Evolutionary conservation across 2,329 filamentous ascomycete species (phyloP).

Genomic region (Xylariaceae sp.): DNA sequence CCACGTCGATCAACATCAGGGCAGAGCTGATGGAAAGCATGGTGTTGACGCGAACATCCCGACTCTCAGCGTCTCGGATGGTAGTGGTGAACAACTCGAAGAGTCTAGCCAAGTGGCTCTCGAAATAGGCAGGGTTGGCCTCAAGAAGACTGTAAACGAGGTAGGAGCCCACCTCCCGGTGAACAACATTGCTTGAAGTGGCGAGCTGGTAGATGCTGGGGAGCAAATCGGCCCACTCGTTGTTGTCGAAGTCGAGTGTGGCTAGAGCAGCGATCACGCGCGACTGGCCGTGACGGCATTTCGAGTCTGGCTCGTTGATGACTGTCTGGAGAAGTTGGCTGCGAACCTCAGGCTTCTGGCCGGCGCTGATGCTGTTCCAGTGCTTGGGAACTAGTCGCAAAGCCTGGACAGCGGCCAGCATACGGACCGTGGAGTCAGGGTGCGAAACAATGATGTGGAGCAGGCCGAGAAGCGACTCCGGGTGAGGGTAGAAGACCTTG

Average conservation of each 20-base stretch:
- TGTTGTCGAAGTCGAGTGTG: conserved; percentile 77
- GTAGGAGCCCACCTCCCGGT: conserved; percentile 87
- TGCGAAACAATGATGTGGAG: conserved; percentile 84
- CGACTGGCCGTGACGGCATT: conserved; percentile 79
- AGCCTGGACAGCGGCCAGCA: conserved; percentile 87
- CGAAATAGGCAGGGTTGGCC: conserved; percentile 77
- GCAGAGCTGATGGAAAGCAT: conserved; percentile 84
- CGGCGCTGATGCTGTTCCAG: conserved; percentile 68
- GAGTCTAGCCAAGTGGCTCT: conserved; percentile 72
- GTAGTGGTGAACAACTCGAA: conserved; percentile 80
- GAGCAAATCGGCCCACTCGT: conserved; percentile 78
- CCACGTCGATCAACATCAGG: conserved; percentile 79
- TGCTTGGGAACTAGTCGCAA: conserved; percentile 77
- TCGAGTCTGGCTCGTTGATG: conserved; percentile 68
- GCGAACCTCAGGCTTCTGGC: conserved; percentile 75
- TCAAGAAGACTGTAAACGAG: conserved; percentile 91
- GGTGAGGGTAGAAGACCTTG: conserved; percentile 86
- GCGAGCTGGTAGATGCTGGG: conserved; percentile 74
- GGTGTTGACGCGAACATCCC: conserved; percentile 91
- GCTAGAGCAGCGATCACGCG: conserved; percentile 85
- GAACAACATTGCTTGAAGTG: conserved; percentile 65
- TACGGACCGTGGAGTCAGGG: conserved; percentile 65
- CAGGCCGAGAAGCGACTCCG: conserved; percentile 77
- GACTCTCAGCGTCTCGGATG: conserved; percentile 83
- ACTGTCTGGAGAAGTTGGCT: conserved; percentile 79